Evolutionary conservation across 148 eudicot genomes (phyloP).

Genomic region (Chenopodium album): DNA sequence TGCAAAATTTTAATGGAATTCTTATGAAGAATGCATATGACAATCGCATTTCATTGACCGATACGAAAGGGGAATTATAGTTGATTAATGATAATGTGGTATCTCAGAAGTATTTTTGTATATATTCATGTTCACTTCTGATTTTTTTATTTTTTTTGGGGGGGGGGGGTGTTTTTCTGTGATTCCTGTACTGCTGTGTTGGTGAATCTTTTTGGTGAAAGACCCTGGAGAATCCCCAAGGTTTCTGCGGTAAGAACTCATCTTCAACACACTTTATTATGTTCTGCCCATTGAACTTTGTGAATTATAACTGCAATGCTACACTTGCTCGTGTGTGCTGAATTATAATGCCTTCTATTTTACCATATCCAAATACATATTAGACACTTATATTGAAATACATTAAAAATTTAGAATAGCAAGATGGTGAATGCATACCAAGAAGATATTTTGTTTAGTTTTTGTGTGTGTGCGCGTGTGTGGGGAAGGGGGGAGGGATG

Average conservation of each 20-base stretch:
- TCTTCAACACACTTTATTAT: not conserved
- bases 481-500: not conserved
- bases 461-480: not conserved
- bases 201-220: conserved; percentile 27
- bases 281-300: not conserved
- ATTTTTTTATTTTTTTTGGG: not conserved
- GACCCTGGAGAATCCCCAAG: conserved; percentile 72
- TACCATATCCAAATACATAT: not conserved
- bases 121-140: not conserved
- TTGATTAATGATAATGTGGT: no score
- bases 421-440: no score
- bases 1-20: not conserved
- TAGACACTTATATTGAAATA: not conserved
- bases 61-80: no score
- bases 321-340: no score
- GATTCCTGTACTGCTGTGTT: conserved; percentile 16
- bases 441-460: not conserved
- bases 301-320: not conserved
- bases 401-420: no score
- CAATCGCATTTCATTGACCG: not conserved
- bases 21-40: not conserved
- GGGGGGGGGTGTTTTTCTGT: not conserved
- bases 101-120: no score
- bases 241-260: conserved; percentile 67
- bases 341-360: not conserved